Percentiles rank a stretch among this genome's conserved stretches.
These are phyloP conservation scores for Lactarius sanguifluus DNA, from an alignment of 768 basidiomycete species.

Conservation along the genomic window DNA sequence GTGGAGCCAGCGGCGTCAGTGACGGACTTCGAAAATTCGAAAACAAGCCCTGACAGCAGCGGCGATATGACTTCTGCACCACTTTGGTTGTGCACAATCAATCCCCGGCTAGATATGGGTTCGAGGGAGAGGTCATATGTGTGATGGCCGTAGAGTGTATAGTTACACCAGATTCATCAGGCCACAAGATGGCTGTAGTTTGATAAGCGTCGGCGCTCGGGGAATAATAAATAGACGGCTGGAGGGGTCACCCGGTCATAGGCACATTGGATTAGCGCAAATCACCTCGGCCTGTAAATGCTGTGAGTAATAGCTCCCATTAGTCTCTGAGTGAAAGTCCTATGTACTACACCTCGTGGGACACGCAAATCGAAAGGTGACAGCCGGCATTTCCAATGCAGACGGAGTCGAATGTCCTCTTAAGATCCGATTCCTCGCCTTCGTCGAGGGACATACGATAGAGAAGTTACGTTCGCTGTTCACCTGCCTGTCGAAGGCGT, in stretches of 20 bases:
- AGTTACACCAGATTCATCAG: neutral
- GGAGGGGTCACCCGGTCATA: neutral
- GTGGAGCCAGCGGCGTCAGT: neutral
- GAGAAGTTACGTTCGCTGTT: neutral
- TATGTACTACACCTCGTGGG: neutral
- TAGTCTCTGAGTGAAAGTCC: neutral
- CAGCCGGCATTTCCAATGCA: neutral
- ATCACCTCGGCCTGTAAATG: neutral
- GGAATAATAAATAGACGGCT: neutral
- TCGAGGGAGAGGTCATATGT: conserved; percentile 1
- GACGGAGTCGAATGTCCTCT: neutral
- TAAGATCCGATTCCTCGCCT: neutral
- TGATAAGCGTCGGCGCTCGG: neutral
- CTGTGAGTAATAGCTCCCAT: neutral
- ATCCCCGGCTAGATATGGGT: neutral
- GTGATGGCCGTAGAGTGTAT: neutral
- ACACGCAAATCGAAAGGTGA: neutral
- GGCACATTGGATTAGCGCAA: neutral
- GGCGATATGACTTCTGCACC: neutral
- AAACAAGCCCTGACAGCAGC: neutral
- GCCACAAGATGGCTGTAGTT: neutral
- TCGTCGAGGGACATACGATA: neutral
- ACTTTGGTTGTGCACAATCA: neutral
- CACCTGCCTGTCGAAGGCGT: neutral
- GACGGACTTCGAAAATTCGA: conserved; percentile 9